Base-by-base conservation (phyloP, 164 flowering plant genomes). In the Umbellularia californica region DNA sequence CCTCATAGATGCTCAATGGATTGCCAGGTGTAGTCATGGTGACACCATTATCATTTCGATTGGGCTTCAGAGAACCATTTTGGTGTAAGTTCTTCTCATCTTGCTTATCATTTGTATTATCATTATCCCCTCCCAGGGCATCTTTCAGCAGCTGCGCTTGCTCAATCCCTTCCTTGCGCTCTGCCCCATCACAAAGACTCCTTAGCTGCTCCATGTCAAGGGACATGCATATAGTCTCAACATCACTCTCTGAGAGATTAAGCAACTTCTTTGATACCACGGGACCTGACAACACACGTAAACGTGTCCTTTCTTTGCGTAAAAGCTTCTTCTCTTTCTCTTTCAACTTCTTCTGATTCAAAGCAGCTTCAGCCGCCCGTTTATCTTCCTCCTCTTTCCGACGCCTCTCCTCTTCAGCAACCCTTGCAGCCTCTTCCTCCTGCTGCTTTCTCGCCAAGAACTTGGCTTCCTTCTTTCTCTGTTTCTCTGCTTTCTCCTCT, bases 371-470 rank as follows among this genome's bases (percentile, higher is more conserved):
- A 69, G 97, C 92, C 69, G 93, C 93, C 20, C 68, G 83, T 78
- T 69, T 92, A 13, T 87, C 92, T 62, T 88, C 95, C 75, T 89
- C 95, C 78, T 85, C 95, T 81, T 90, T 94, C 71, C 76, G 79
- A 0, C 74, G 83, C 74, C 51, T 91, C 84, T 89, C 96, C 82
- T 92, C 97, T 80, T 90, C 97, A 52, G 88, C 93, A 81, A 70
- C 77, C 80, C 89, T 87, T 15, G 87, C 93, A 70, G 94, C 94
- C 78, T 90, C 97, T 79, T 92, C 97, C 78, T 94, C 98, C 79
- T 91, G 92, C 83, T 83, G 60, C 83, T 83, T 90, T 86, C 84
- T 92, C 5, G 90, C 94, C 79, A 92, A 72, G 77, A 64, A 65
- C 82, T 91, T 94, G 9, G 97, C 94, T 76, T 87, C 88, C 79